Percentiles rank a stretch among this genome's conserved stretches.
These are phyloP conservation scores for Periconia digitata DNA, from an alignment of 2,329 filamentous ascomycete species.

Conservation along the genomic window DNA sequence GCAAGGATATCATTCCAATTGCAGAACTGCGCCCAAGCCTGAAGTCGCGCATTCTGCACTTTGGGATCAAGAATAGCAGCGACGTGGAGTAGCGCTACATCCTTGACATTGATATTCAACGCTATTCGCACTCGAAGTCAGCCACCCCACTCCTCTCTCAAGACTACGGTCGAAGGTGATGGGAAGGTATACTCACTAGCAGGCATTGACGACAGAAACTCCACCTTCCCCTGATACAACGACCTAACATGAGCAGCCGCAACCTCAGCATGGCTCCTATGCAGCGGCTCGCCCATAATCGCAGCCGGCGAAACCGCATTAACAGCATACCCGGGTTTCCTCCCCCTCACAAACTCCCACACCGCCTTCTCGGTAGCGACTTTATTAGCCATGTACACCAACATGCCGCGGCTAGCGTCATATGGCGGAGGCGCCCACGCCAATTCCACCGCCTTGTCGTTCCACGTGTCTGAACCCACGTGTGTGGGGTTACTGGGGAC, in stretches of 20 bases:
- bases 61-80: slow-evolving; percentile 49
- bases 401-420: slow-evolving; percentile 27
- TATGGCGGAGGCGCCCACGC: slow-evolving; percentile 23
- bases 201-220: slow-evolving; percentile 28
- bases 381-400: slow-evolving; percentile 49
- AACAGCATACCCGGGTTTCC: slow-evolving; percentile 44
- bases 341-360: slow-evolving; percentile 48
- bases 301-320: slow-evolving; percentile 34
- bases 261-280: slow-evolving; percentile 1
- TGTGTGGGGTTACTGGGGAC: not conserved
- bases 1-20: slow-evolving; percentile 48
- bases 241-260: not conserved
- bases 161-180: not conserved
- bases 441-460: slow-evolving; percentile 27
- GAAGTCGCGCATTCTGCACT: slow-evolving; percentile 52
- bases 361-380: slow-evolving; percentile 45
- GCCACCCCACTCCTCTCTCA: not conserved
- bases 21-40: slow-evolving; percentile 51
- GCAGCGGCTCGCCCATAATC: slow-evolving; percentile 1
- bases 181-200: slow-evolving; percentile 4
- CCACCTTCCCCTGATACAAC: slow-evolving; percentile 10
- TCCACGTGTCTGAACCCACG: slow-evolving; percentile 23
- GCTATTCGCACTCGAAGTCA: slow-evolving; percentile 33
- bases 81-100: slow-evolving; percentile 54
- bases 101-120: slow-evolving; percentile 51